phyloP scores from a whole-genome alignment of 2,329 filamentous ascomycete species.

The Hypomyces rosellus region DNA sequence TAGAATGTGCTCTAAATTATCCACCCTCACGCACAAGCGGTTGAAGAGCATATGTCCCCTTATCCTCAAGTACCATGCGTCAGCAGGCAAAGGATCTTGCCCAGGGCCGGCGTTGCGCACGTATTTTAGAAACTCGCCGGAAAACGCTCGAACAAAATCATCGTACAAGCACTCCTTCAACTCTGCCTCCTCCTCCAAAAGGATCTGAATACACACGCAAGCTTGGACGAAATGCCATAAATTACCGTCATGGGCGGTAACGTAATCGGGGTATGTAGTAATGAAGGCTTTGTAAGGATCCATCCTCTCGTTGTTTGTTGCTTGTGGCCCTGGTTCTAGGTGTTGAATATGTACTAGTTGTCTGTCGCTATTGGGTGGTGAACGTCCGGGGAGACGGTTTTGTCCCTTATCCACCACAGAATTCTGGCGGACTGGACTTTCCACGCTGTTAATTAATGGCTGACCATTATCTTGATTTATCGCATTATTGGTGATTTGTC shows the following conservation, averaged over 20 bases:
- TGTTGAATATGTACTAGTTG: background rate
- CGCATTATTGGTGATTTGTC: no score
- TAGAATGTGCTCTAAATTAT: conserved; percentile 30
- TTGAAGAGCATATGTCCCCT: conserved; percentile 23
- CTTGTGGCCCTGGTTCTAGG: conserved; percentile 15
- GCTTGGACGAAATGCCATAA: conserved; percentile 38
- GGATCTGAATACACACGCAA: conserved; percentile 36
- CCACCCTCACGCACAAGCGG: conserved; percentile 27
- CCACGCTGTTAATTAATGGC: no score
- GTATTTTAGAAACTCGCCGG: conserved; percentile 37
- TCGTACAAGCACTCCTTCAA: conserved; percentile 41
- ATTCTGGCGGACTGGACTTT: no score
- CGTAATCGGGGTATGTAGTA: conserved; percentile 38
- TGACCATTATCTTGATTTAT: no score
- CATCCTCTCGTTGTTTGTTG: conserved; percentile 2
- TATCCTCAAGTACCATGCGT: conserved; percentile 36
- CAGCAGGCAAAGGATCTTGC: conserved; percentile 28
- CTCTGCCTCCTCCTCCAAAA: conserved; percentile 28
- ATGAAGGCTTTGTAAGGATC: conserved; percentile 34
- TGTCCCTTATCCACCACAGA: no score
- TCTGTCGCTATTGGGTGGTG: no score
- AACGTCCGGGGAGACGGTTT: no score
- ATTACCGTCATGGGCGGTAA: conserved; percentile 31
- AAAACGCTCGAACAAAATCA: conserved; percentile 44
- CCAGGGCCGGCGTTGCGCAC: conserved; percentile 21